These are phyloP conservation scores for Phialophora tarda DNA, from an alignment of 2,329 filamentous ascomycete species.

Conservation along the genomic window DNA sequence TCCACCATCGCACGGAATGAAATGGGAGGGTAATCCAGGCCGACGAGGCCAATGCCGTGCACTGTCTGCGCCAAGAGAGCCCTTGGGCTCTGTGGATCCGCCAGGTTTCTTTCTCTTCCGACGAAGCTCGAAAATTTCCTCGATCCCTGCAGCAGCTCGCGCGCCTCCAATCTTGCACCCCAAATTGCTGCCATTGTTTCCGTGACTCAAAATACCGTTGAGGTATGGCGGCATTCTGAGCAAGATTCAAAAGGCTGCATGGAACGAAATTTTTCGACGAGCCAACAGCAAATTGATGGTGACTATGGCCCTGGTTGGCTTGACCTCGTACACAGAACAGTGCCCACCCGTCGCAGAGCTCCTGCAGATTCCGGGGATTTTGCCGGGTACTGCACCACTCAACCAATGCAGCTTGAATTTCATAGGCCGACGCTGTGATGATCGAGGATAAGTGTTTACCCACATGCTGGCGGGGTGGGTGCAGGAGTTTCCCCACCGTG, in stretches of 20 bases:
- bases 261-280: neutral
- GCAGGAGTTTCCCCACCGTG: slow-evolving; percentile 1
- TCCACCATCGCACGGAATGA: slow-evolving; percentile 15
- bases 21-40: slow-evolving; percentile 7
- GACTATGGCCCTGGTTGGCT: neutral
- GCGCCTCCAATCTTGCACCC: neutral
- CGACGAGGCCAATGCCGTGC: slow-evolving; percentile 6
- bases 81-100: neutral
- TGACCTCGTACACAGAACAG: neutral
- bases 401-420: neutral
- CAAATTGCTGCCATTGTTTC: neutral
- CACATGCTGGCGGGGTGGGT: neutral
- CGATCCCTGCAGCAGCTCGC: neutral
- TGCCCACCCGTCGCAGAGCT: neutral
- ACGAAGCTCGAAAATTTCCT: slow-evolving; percentile 6
- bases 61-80: slow-evolving; percentile 4
- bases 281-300: neutral
- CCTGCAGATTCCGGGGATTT: neutral
- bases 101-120: slow-evolving; percentile 1
- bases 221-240: neutral
- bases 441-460: slow-evolving; percentile 11
- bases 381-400: slow-evolving; percentile 1
- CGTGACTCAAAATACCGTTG: slow-evolving; percentile 3
- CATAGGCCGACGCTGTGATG: slow-evolving; percentile 4
- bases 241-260: neutral